phyloP scores from a whole-genome alignment of 352 stramenopile species.

The Achlya hypogyna region DNA sequence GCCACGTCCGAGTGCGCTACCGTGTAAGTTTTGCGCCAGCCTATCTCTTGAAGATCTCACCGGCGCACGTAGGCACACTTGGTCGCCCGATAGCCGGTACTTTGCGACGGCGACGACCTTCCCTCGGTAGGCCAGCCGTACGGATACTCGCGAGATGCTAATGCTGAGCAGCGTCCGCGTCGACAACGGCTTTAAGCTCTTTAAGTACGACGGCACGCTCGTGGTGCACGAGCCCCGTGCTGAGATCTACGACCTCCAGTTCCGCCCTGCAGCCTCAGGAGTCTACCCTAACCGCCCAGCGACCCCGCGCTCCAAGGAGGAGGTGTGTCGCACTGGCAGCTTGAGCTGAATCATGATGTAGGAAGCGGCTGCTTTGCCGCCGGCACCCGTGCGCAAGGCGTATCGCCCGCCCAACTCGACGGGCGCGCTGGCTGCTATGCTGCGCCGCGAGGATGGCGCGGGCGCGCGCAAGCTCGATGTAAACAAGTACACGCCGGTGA shows the following conservation, averaged over 20 bases:
- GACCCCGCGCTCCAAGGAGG: conserved; percentile 66
- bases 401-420: conserved; percentile 84
- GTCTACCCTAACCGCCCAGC: conserved; percentile 85
- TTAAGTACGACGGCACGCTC: conserved; percentile 92
- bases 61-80: conserved; percentile 50
- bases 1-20: conserved; percentile 74
- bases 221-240: conserved; percentile 75
- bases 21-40: conserved; percentile 29
- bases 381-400: conserved; percentile 49
- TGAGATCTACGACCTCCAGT: conserved; percentile 84
- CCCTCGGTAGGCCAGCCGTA: conserved; percentile 44
- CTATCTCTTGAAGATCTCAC: neutral
- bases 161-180: conserved; percentile 84
- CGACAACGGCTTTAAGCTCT: conserved; percentile 96
- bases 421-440: conserved; percentile 88
- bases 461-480: conserved; percentile 74
- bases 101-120: conserved; percentile 95
- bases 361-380: conserved; percentile 31
- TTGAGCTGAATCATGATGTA: conserved; percentile 2
- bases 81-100: conserved; percentile 92
- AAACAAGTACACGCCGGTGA: conserved; percentile 70
- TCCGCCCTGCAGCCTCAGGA: conserved; percentile 57
- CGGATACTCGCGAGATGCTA: neutral
- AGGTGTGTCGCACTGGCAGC: neutral
- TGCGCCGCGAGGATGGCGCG: conserved; percentile 75